Evolutionary conservation across 306 rosid species (phyloP), one percentile per base, ranked within the genome.

Genomic region (Prunus padus): DNA sequence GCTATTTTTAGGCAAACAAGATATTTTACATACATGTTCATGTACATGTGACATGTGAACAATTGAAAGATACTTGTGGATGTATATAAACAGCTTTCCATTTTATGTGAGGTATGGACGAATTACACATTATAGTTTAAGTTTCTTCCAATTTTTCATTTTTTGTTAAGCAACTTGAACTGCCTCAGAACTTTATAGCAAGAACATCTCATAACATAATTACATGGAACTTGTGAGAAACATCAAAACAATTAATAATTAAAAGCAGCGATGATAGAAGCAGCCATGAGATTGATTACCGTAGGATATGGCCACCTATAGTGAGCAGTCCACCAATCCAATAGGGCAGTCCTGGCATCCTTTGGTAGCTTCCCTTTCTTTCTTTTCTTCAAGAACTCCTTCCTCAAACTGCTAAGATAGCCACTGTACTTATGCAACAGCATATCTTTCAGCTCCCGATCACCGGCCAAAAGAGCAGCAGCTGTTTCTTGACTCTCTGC

Each of bases 351-450:
- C 76, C 87, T 91, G 66, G 98, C 97, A 74, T 87, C 92, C 76
- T 85, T 93, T 37, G 98, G 97, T n/a, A 93, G 88, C 86, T 93
- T 91, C 66, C 93, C 97, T 70, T 87, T 93, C 89, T 91, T 93
- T 56, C 92, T 85, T 54, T 84, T 88, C 84, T 88, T 91, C 4
- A 89, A 66, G 73, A 91, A 91, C 20, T 89, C 93, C 77, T 86
- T 89, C 79, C 85, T 89, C 81, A 93, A 80, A 76, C 69, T 89
- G 81, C 87, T 79, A 3, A 93, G 88, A 56, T 89, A 89, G 18
- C 98, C 98, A 74, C 96, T 92, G 86, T 93, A 89, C 83, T 91
- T 93, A 3, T 85, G 83, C 70, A 86, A 87, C 3, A 93, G 96
- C 89, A 81, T 86, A 78, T 80, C 97, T 80, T 93, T 93, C 2